Evolutionary conservation across 768 basidiomycete species (phyloP).

Genomic region (Basidioascus undulatus): DNA sequence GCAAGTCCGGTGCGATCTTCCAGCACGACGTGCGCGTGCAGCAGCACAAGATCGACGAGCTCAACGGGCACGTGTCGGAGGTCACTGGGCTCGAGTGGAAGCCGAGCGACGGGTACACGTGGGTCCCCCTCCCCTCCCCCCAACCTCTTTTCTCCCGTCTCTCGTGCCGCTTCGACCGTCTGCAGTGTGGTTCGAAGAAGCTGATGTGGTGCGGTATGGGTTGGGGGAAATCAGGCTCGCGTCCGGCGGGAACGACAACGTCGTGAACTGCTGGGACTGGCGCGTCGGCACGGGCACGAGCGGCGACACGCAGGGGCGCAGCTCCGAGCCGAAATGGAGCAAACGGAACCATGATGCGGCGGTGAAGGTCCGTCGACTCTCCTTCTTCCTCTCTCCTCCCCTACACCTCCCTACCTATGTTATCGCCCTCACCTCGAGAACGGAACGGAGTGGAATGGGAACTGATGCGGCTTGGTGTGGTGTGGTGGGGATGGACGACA

Average conservation of each 20-base stretch:
- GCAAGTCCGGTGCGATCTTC: constrained; percentile 82
- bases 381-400: neutral
- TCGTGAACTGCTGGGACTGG: constrained; percentile 93
- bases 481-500: no score
- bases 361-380: constrained; percentile 20
- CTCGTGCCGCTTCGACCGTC: no score
- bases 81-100: constrained; percentile 83
- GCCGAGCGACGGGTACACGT: no score
- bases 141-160: no score
- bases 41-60: constrained; percentile 67
- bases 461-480: no score
- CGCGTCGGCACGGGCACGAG: constrained; percentile 31
- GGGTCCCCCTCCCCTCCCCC: no score
- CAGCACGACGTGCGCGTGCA: constrained; percentile 84
- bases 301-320: constrained; percentile 9
- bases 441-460: no score
- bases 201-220: no score
- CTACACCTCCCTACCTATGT: neutral
- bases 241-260: constrained; percentile 91
- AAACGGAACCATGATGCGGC: constrained; percentile 80
- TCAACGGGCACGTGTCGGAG: constrained; percentile 73
- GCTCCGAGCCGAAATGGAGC: constrained; percentile 53
- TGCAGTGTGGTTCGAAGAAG: no score
- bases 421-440: no score
- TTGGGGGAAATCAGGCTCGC: no score